Conservation (phyloP, 2,329 filamentous ascomycete genomes). For the Acrodontium crateriforme region DNA sequence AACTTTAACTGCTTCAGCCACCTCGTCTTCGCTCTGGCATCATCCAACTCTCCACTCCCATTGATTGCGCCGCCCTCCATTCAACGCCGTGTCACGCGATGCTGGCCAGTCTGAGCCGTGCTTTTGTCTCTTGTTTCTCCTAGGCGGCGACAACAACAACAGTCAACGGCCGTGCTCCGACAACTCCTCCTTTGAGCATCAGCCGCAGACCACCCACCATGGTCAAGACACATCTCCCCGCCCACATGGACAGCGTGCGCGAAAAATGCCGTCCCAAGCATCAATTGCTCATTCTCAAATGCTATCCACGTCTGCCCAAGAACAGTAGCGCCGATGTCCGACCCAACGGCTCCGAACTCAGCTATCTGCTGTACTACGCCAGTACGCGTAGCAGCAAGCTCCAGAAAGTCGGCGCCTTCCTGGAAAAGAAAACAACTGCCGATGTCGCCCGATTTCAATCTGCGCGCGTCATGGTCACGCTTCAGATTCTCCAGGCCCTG, state of each 20-base stretch:
- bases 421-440: conserved; percentile 83
- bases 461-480: conserved; percentile 77
- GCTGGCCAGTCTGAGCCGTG: background rate
- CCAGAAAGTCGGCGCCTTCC: conserved; percentile 85
- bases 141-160: conserved; percentile 1
- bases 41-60: too few relatives aligned
- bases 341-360: conserved; percentile 91
- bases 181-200: background rate
- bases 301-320: conserved; percentile 87
- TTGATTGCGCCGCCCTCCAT: background rate
- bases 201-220: conserved; percentile 5
- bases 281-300: conserved; percentile 89
- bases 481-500: conserved; percentile 80
- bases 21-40: too few relatives aligned
- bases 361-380: conserved; percentile 92
- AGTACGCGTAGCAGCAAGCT: conserved; percentile 90
- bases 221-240: conserved; percentile 15
- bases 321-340: conserved; percentile 74
- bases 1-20: too few relatives aligned
- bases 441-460: conserved; percentile 84
- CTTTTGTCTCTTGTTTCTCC: background rate
- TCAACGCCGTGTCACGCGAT: background rate
- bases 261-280: conserved; percentile 75
- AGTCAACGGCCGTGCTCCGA: too few relatives aligned
- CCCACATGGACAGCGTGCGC: conserved; percentile 21